Evolutionary conservation across 1,284 basidiomycete species (phyloP).

Genomic region (Clitocybe nebularis): DNA sequence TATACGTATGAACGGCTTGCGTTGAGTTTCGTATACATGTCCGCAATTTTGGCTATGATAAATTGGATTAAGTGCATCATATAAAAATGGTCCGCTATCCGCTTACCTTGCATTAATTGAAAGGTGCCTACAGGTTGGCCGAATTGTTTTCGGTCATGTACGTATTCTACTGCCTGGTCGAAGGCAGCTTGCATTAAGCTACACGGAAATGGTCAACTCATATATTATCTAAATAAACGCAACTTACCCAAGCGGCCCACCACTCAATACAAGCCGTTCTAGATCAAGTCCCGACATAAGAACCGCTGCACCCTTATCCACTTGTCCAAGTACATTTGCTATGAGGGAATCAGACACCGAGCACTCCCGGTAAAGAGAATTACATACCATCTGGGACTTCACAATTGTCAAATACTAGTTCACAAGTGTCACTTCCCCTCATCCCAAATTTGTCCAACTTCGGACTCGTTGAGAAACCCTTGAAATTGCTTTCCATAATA

Average conservation of each 20-base stretch:
- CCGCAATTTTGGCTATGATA: constrained; percentile 67
- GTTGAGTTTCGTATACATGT: constrained; percentile 95
- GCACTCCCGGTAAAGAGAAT: constrained; percentile 5
- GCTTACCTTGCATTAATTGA: constrained; percentile 89
- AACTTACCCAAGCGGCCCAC: constrained; percentile 60
- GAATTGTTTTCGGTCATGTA: constrained; percentile 91
- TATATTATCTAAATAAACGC: not conserved
- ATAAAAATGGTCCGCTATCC: too few species aligned
- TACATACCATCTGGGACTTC: constrained; percentile 74
- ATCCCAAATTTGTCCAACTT: constrained; percentile 96
- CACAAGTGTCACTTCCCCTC: constrained; percentile 93
- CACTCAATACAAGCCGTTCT: constrained; percentile 88
- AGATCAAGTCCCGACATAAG: constrained; percentile 94
- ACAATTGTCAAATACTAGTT: constrained; percentile 90
- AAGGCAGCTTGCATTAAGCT: constrained; percentile 97
- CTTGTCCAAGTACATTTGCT: constrained; percentile 83
- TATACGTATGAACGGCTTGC: constrained; percentile 91
- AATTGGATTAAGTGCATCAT: too few species aligned
- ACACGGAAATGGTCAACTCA: constrained; percentile 8
- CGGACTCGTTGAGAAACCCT: constrained; percentile 86
- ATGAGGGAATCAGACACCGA: constrained; percentile 14
- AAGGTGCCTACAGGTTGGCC: constrained; percentile 86
- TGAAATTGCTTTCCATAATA: constrained; percentile 77
- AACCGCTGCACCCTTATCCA: constrained; percentile 80
- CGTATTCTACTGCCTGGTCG: constrained; percentile 84